Evolutionary conservation across 2,329 filamentous ascomycete genomes (phyloP).

Genomic region (Nannizziopsis arthrosporioides): DNA sequence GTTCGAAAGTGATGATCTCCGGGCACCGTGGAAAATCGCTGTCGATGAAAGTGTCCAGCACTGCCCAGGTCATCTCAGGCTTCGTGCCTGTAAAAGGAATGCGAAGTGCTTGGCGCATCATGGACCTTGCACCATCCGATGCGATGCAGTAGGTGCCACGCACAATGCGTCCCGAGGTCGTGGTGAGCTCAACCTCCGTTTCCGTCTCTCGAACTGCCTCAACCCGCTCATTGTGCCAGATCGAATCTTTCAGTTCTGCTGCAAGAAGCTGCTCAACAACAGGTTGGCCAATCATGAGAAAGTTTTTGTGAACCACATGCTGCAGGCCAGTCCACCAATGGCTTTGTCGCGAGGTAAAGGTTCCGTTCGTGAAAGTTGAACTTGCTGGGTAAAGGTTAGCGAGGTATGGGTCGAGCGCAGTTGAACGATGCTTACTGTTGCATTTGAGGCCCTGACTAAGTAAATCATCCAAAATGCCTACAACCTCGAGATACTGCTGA

Average conservation of each 20-base stretch:
- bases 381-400: slow-evolving; percentile 1
- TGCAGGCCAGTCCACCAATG: slow-evolving; percentile 3
- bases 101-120: slow-evolving; percentile 1
- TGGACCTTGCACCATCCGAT: slow-evolving; percentile 3
- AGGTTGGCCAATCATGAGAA: slow-evolving; percentile 4
- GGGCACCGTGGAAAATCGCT: slow-evolving; percentile 4
- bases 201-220: not conserved
- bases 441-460: slow-evolving; percentile 3
- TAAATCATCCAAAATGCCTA: slow-evolving; percentile 2
- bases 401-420: not conserved
- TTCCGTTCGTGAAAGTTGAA: not conserved
- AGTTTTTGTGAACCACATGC: slow-evolving; percentile 1
- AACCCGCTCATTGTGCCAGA: not conserved
- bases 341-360: not conserved
- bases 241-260: not conserved
- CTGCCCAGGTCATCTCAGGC: slow-evolving; percentile 3
- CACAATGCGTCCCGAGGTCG: slow-evolving; percentile 1
- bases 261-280: slow-evolving; percentile 4
- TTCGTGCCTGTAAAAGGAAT: slow-evolving; percentile 4
- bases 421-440: not conserved
- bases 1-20: slow-evolving; percentile 4
- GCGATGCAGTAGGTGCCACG: slow-evolving; percentile 2
- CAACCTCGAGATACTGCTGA: slow-evolving; percentile 3
- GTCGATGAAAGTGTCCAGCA: slow-evolving; percentile 6
- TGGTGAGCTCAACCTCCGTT: not conserved